Evolutionary conservation across 2,329 filamentous ascomycete species (phyloP).

Genomic region (Aspergillus calidoustus): DNA sequence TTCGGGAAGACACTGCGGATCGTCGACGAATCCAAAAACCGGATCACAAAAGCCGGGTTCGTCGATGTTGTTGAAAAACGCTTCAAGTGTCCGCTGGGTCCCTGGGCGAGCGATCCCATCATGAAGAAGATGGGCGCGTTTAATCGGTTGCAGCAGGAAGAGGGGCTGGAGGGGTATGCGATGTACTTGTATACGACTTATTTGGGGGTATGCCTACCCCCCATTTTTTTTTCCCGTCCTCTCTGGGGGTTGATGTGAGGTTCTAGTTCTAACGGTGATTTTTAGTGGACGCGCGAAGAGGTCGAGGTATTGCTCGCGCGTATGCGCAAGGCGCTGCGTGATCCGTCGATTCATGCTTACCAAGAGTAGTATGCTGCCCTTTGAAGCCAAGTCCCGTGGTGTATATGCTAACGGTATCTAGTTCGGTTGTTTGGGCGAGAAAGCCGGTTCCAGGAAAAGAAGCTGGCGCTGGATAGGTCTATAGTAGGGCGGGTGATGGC

Average conservation of each 20-base stretch:
- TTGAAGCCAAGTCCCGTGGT: not conserved
- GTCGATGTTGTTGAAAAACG: constrained; percentile 29
- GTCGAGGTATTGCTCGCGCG: constrained; percentile 11
- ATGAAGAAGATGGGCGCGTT: constrained; percentile 30
- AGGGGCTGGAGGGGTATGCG: constrained; percentile 36
- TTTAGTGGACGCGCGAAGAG: constrained; percentile 17
- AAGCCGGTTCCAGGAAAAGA: not conserved
- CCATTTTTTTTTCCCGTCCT: not conserved
- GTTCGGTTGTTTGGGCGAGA: not conserved
- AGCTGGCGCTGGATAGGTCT: too few relatives aligned
- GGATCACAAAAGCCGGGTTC: constrained; percentile 33
- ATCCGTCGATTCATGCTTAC: constrained; percentile 14
- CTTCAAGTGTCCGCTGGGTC: constrained; percentile 32
- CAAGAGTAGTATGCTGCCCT: constrained; percentile 12
- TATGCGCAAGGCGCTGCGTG: constrained; percentile 7
- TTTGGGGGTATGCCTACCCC: constrained; percentile 23
- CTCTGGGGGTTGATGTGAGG: too few relatives aligned
- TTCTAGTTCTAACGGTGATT: too few relatives aligned
- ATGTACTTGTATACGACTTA: constrained; percentile 31
- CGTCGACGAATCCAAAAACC: constrained; percentile 30
- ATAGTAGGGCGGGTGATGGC: too few relatives aligned
- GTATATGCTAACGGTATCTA: not conserved
- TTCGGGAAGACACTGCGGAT: constrained; percentile 34
- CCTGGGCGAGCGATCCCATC: constrained; percentile 24
- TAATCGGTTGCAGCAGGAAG: constrained; percentile 31